Evolutionary conservation across 192 early-diverging fungal genomes (phyloP).

Genomic region (Podila horticola): DNA sequence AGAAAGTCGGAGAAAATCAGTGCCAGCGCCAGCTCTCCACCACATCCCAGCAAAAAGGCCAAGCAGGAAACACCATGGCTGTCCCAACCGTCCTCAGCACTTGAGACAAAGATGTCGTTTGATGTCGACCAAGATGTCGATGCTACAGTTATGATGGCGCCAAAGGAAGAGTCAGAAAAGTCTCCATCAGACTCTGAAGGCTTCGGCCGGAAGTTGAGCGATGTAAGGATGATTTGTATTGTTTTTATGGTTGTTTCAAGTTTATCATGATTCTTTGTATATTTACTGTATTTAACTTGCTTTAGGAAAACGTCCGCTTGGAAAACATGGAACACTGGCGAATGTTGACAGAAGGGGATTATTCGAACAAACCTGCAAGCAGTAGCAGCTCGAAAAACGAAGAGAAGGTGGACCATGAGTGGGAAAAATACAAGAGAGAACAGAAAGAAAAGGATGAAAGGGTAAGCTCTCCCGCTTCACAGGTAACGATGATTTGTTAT

Average conservation of each 20-base stretch:
- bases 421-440: not conserved
- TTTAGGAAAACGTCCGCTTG: not conserved
- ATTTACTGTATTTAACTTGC: too few species aligned
- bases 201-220: not conserved
- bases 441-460: not conserved
- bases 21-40: not conserved
- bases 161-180: not conserved
- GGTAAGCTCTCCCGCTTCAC: not conserved
- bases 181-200: not conserved
- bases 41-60: not conserved
- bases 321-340: not conserved
- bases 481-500: not conserved
- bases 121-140: not conserved
- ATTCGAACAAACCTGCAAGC: not conserved
- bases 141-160: not conserved
- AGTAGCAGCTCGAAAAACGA: not conserved
- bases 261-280: not conserved
- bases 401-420: not conserved
- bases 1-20: not conserved
- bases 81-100: not conserved
- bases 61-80: not conserved
- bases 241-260: not conserved
- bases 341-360: not conserved
- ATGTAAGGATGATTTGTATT: not conserved
- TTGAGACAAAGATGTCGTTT: constrained; percentile 1